Conservation (phyloP, 139 green algal genomes). For the Closterium sp. region DNA sequence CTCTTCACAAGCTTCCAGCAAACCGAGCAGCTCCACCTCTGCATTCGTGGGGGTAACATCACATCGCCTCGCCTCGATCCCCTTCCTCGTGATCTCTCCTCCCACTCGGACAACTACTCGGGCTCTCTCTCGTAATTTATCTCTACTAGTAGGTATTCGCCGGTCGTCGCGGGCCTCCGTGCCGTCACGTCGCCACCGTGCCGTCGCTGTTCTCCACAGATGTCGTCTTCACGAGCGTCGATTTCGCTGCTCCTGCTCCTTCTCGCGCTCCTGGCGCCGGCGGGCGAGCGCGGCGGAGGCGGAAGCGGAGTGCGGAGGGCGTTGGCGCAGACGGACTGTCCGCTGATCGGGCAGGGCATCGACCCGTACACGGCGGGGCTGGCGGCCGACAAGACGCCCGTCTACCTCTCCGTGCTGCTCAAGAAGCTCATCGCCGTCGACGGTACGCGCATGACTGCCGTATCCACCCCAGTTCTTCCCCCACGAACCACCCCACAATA, state of each 20-base stretch:
- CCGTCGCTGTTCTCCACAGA: too few species aligned
- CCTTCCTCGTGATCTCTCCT: too few species aligned
- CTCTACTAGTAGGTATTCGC: too few species aligned
- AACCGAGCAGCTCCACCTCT: too few species aligned
- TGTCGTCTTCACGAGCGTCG: too few species aligned
- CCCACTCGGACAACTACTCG: too few species aligned
- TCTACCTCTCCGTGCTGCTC: neutral
- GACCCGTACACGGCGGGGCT: neutral
- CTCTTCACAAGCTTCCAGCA: too few species aligned
- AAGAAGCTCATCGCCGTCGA: conserved; percentile 2
- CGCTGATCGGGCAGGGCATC: neutral
- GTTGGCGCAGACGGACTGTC: neutral
- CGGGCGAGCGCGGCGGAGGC: neutral
- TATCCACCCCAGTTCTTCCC: neutral
- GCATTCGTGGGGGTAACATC: too few species aligned
- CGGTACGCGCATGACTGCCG: neutral
- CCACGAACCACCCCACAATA: neutral
- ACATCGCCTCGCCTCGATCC: too few species aligned
- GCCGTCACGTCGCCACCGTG: too few species aligned
- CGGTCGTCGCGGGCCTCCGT: too few species aligned
- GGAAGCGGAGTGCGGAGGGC: neutral
- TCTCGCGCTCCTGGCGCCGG: neutral
- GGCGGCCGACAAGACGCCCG: neutral
- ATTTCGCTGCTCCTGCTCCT: neutral
- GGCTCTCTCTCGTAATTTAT: too few species aligned